These are phyloP conservation scores for Cercophora samala DNA, from an alignment of 495 filamentous ascomycete species.

Conservation along the genomic window DNA sequence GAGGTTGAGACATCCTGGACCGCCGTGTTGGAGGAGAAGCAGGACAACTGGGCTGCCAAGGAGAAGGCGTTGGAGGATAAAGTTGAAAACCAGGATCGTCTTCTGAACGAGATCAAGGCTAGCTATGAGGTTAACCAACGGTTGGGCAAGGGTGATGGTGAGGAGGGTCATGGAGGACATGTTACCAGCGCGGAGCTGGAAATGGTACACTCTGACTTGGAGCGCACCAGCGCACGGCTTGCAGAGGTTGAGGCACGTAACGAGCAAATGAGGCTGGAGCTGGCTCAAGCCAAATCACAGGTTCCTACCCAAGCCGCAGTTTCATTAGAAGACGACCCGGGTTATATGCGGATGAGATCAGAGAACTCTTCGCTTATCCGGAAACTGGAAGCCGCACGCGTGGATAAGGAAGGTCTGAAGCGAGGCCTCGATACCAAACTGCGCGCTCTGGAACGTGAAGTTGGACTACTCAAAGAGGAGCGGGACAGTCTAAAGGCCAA, in stretches of 20 bases:
- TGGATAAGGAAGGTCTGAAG: slow-evolving; percentile 77
- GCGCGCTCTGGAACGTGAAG: slow-evolving; percentile 69
- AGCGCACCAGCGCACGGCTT: slow-evolving; percentile 79
- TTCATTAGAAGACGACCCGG: slow-evolving; percentile 78
- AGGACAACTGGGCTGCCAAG: slow-evolving; percentile 93
- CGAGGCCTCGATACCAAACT: slow-evolving; percentile 69
- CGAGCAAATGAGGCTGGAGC: slow-evolving; percentile 84
- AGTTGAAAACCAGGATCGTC: slow-evolving; percentile 85
- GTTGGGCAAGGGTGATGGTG: slow-evolving; percentile 66
- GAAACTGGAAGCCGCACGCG: slow-evolving; percentile 75
- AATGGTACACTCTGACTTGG: slow-evolving; percentile 84
- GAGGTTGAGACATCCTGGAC: slow-evolving; percentile 89
- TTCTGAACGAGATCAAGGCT: slow-evolving; percentile 92
- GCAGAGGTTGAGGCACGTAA: slow-evolving; percentile 93
- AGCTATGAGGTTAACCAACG: slow-evolving; percentile 95
- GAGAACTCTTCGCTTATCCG: slow-evolving; percentile 89
- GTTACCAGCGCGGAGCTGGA: slow-evolving; percentile 89
- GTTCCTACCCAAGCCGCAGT: slow-evolving; percentile 55
- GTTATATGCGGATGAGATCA: slow-evolving; percentile 77
- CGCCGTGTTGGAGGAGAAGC: slow-evolving; percentile 89
- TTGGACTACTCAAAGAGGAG: slow-evolving; percentile 61
- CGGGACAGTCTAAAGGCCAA: slow-evolving; percentile 69
- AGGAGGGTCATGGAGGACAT: slow-evolving; percentile 54
- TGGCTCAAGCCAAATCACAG: slow-evolving; percentile 82
- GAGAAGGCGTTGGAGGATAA: slow-evolving; percentile 91